Evolutionary conservation across 2,329 filamentous ascomycete species (phyloP), one percentile per base, ranked within the genome.

Genomic region (Verticillium zaregamsianum): DNA sequence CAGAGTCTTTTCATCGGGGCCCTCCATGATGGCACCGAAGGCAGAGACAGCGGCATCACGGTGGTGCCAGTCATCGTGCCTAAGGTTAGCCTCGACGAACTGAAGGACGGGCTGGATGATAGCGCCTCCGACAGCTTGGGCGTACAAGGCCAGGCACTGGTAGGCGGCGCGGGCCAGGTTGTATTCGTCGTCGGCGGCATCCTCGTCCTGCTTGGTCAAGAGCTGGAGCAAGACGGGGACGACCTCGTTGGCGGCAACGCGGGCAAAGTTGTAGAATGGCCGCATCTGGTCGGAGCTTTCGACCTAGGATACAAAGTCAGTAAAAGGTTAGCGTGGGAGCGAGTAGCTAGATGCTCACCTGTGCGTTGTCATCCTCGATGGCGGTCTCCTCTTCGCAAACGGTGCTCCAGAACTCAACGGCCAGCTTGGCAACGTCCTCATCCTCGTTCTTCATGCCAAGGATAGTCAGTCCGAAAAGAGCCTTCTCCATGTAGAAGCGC

Each of bases 401-500:
- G n/a, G 95, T 97, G 82, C 94, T 98, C 95, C 95, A 99, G 81
- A 99, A 99, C 76, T 99, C 95, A 68, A 99, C 93, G 40, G 95
- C 95, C 61, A 99, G 85, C 84, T 99, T 99, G 65, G 95, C 91
- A 60, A 99, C 95, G 74, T 99, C 95, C 77, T 99, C 95, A 70
- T 99, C 95, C 8, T 93, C 90, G 70, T 88, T 96, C 86, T 97
- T 97, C 95, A 99, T 99, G 68, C 95, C 95, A 74, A 97, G 89
- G 66, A 99, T 97, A 45, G 95, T 99, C 49, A 99, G 85, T 62
- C 95, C 95, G 71, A 99, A 99, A 54, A 99, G 85, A 39, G 95
- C 95, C 86, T 98, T 98, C 84, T 99, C 95, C 95, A 99, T 99
- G 82, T 99, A 99, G 80, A 97, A 99, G 71, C 93, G 90, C 95